phyloP scores from a whole-genome alignment of 805 yeast genomes.

The Teunomyces kruisii region DNA sequence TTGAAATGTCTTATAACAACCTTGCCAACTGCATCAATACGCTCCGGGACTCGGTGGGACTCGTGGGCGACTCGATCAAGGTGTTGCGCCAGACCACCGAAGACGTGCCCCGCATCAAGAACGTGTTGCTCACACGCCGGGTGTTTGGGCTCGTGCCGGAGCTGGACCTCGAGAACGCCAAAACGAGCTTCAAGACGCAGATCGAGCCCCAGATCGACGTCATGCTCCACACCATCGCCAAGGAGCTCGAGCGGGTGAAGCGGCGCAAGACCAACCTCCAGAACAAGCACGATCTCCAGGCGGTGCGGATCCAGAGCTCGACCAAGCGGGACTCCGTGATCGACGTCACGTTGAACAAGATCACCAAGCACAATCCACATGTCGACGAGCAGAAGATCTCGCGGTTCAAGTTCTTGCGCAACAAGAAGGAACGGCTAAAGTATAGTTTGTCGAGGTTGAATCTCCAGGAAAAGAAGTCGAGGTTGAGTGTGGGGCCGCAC shows the following conservation, averaged over 20 bases:
- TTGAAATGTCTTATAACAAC: constrained; percentile 7
- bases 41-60: constrained; percentile 30
- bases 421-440: constrained; percentile 46
- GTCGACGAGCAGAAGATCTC: constrained; percentile 37
- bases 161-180: constrained; percentile 43
- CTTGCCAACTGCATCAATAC: constrained; percentile 29
- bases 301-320: constrained; percentile 31
- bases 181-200: constrained; percentile 32
- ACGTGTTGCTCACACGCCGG: constrained; percentile 42
- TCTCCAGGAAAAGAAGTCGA: constrained; percentile 15
- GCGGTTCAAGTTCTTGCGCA: constrained; percentile 37
- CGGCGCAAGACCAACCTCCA: constrained; percentile 30
- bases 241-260: constrained; percentile 32
- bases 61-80: constrained; percentile 32
- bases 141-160: constrained; percentile 55
- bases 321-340: constrained; percentile 9
- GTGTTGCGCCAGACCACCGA: constrained; percentile 34
- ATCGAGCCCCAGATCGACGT: constrained; percentile 42
- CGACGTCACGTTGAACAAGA: constrained; percentile 11
- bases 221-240: constrained; percentile 29
- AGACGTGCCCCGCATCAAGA: constrained; percentile 40
- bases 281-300: constrained; percentile 41
- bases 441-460: constrained; percentile 30
- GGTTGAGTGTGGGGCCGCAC: constrained; percentile 8
- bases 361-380: constrained; percentile 12